Evolutionary conservation across 768 basidiomycete species (phyloP).

Genomic region (Serendipita indica): DNA sequence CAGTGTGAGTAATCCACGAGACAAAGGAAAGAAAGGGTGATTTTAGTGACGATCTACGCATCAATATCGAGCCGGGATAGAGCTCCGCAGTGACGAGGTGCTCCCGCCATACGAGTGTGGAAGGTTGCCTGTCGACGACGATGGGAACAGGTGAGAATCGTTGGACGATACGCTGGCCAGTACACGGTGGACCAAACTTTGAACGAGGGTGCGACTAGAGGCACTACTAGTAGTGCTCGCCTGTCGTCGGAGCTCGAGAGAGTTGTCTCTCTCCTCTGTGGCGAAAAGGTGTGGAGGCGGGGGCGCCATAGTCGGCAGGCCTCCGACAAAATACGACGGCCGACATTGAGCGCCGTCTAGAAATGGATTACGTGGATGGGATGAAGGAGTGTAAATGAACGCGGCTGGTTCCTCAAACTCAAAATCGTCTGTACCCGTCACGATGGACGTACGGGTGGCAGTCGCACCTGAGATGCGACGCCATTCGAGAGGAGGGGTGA

Average conservation of each 20-base stretch:
- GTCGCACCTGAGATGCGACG: neutral
- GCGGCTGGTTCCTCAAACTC: neutral
- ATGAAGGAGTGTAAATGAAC: neutral
- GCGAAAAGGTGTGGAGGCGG: neutral
- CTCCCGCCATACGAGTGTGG: neutral
- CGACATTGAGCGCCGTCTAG: neutral
- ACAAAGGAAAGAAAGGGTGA: no score
- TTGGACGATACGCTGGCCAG: constrained; percentile 4
- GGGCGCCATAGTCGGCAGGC: neutral
- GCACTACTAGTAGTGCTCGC: neutral
- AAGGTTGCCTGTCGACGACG: neutral
- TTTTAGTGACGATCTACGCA: no score
- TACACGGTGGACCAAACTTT: neutral
- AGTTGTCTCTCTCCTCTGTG: neutral
- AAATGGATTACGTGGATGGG: neutral
- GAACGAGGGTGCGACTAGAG: constrained; percentile 5
- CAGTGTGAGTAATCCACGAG: no score
- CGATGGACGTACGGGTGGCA: neutral
- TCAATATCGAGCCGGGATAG: no score
- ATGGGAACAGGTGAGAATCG: neutral
- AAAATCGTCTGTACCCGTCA: neutral
- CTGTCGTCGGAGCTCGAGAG: neutral
- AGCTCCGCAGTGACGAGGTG: neutral
- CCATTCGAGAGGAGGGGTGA: constrained; percentile 2
- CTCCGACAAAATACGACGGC: neutral